Base-by-base conservation (phyloP, 2,329 filamentous ascomycete species). In the Teratosphaeria zuluensis region DNA sequence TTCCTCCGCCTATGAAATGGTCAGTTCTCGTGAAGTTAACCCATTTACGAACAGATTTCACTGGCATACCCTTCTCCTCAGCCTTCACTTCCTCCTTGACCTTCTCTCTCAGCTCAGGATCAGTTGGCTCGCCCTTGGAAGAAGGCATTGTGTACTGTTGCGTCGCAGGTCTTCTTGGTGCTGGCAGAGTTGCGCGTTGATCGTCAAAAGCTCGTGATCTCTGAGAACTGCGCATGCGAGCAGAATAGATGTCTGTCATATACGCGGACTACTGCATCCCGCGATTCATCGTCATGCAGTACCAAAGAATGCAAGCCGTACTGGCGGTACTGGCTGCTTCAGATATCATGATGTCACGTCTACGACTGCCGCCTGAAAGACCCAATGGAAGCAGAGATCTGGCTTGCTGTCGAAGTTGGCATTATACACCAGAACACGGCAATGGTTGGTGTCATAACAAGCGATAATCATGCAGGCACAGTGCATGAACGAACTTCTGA, bases 51-150 rank as follows among this genome's bases (percentile, higher is more conserved):
- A 38, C 12, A 14, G 3, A 32, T 3, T 14, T 19, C 6, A 21
- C 12, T 30, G 8, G 51, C 54, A n/a, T 59, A 68, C 69, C 69
- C 62, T 70, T 71, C 61, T 69, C 66, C 54, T 70, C 67, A 12
- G 56, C 55, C 60, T 70, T 70, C 31, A 71, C 69, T 58, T 71
- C 69, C 59, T 71, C 68, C 61, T 71, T 70, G 59, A 71, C 64
- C 61, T 64, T 65, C 58, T 70, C 68, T 14, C 69, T 60, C 55
- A 71, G 56, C 54, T 70, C 68, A 1, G 69, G 69, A 59, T 71
- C 68, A 1, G 68, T 70, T 11, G 69, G 69, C 56, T 69, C 64
- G 56, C 69, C 69, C 58, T 71, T 71, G 2, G 66, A 68, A 4
- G 67, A 70, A 5, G 65, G 63, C 69, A 71, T 70, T n/a, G 14